These are phyloP conservation scores for Ilex asprella DNA, from an alignment of 257 asterid genomes.

Conservation along the genomic window DNA sequence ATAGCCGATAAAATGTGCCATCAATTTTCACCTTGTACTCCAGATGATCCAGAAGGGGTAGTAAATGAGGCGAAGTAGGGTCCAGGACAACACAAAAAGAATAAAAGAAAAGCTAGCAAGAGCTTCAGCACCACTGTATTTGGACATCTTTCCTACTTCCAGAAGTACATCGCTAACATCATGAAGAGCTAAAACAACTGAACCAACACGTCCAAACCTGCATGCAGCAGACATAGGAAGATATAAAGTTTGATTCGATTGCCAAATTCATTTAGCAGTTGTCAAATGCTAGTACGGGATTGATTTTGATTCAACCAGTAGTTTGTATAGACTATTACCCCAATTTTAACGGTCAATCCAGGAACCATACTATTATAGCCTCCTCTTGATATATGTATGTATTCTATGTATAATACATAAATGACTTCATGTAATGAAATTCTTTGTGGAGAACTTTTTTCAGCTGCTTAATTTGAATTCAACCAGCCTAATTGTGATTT, in stretches of 20 bases:
- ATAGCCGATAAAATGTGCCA: neutral
- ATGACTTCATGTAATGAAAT: too few relatives aligned
- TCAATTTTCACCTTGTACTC: constrained; percentile 72
- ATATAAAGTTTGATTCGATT: neutral
- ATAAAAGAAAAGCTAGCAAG: constrained; percentile 2
- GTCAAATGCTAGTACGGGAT: neutral
- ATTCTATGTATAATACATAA: too few relatives aligned
- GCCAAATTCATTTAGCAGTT: neutral
- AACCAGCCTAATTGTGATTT: too few relatives aligned
- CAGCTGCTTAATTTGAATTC: neutral
- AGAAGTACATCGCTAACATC: constrained; percentile 69
- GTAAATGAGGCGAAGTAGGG: constrained; percentile 48
- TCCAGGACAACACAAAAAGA: constrained; percentile 8
- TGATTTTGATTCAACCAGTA: too few relatives aligned
- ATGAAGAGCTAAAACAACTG: constrained; percentile 82
- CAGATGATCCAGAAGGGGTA: constrained; percentile 85
- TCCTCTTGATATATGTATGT: too few relatives aligned
- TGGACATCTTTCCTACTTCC: constrained; percentile 14
- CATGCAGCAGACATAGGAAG: constrained; percentile 5
- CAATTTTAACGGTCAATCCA: too few relatives aligned
- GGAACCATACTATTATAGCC: too few relatives aligned
- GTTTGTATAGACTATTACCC: too few relatives aligned
- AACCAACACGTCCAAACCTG: constrained; percentile 88
- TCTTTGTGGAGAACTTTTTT: neutral
- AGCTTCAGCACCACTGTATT: constrained; percentile 8